Percentiles rank a stretch among this genome's conserved stretches.
phyloP scores from a whole-genome alignment of 2,329 filamentous ascomycete genomes.

The Fusarium austroafricanum region DNA sequence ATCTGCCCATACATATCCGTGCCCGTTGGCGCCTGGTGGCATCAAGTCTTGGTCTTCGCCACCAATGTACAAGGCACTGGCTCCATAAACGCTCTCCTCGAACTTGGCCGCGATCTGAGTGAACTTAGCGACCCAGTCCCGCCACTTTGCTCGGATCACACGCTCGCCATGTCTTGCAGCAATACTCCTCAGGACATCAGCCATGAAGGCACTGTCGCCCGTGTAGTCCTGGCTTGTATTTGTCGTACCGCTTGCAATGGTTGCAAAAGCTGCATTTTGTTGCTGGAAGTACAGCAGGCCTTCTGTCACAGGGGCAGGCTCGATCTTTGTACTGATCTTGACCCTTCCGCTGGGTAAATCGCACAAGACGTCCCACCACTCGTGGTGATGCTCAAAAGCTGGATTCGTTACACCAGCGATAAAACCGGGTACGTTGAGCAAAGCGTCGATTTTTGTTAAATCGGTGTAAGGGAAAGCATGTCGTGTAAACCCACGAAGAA shows the following conservation, averaged over 20 bases:
- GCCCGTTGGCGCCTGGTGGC: slow-evolving; percentile 74
- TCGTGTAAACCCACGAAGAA: slow-evolving; percentile 92
- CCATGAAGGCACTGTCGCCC: slow-evolving; percentile 90
- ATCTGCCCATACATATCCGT: slow-evolving; percentile 96
- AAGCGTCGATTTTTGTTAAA: slow-evolving; percentile 95
- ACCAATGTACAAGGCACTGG: slow-evolving; percentile 87
- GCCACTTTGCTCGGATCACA: slow-evolving; percentile 91
- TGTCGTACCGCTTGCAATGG: slow-evolving; percentile 57
- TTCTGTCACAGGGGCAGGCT: slow-evolving; percentile 83
- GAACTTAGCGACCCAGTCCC: slow-evolving; percentile 94
- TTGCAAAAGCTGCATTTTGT: slow-evolving; percentile 71
- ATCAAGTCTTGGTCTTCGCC: slow-evolving; percentile 75
- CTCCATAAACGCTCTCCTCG: slow-evolving; percentile 94
- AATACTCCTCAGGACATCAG: slow-evolving; percentile 84
- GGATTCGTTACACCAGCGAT: slow-evolving; percentile 98
- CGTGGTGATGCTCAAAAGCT: slow-evolving; percentile 91
- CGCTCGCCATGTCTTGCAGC: slow-evolving; percentile 87
- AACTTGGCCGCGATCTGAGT: slow-evolving; percentile 92
- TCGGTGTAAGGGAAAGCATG: slow-evolving; percentile 99
- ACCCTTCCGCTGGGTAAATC: slow-evolving; percentile 92
- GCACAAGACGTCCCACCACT: slow-evolving; percentile 98
- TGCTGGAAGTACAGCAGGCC: slow-evolving; percentile 90
- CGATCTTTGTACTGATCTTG: slow-evolving; percentile 92
- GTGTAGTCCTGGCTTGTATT: slow-evolving; percentile 74
- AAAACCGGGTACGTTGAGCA: slow-evolving; percentile 95